A percentile compares a stretch with the other conserved stretches of the same genome.
Conservation (phyloP, 2,329 filamentous ascomycete genomes). For the Celoporthe dispersa region DNA sequence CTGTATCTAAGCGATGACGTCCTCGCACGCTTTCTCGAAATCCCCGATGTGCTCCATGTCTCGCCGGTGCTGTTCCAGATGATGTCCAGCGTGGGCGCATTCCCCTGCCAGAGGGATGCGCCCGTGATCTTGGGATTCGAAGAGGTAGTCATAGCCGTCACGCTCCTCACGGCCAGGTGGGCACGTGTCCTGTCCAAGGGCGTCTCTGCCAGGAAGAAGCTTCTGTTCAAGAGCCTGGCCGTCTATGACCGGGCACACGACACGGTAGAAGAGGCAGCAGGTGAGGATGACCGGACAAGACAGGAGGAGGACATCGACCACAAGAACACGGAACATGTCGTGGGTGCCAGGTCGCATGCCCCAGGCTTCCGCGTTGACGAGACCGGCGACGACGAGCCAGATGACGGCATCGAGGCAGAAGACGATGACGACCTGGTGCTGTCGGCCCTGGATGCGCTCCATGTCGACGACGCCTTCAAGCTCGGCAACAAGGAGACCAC, state of each 20-base stretch:
- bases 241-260: slow-evolving; percentile 64
- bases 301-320: slow-evolving; percentile 21
- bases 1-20: slow-evolving; percentile 73
- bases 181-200: slow-evolving; percentile 64
- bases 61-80: slow-evolving; percentile 74
- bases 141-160: slow-evolving; percentile 72
- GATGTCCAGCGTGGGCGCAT: slow-evolving; percentile 71
- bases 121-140: slow-evolving; percentile 72
- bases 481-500: slow-evolving; percentile 55
- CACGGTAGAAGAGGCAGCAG: slow-evolving; percentile 25
- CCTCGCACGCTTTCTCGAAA: slow-evolving; percentile 71
- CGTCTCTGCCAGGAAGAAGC: slow-evolving; percentile 61
- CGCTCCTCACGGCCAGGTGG: slow-evolving; percentile 73
- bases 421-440: slow-evolving; percentile 67
- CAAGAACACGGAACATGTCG: slow-evolving; percentile 17
- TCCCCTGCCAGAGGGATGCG: slow-evolving; percentile 73
- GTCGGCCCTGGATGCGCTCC: slow-evolving; percentile 70
- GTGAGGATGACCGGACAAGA: slow-evolving; percentile 30
- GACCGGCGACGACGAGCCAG: slow-evolving; percentile 43
- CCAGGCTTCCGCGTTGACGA: slow-evolving; percentile 53
- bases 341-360: slow-evolving; percentile 31
- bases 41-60: slow-evolving; percentile 70
- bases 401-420: slow-evolving; percentile 42
- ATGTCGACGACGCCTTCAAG: slow-evolving; percentile 65
- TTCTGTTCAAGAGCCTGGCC: slow-evolving; percentile 73